These are phyloP conservation scores for Talaromyces proteolyticus DNA, from an alignment of 495 filamentous ascomycete genomes.

Conservation along the genomic window DNA sequence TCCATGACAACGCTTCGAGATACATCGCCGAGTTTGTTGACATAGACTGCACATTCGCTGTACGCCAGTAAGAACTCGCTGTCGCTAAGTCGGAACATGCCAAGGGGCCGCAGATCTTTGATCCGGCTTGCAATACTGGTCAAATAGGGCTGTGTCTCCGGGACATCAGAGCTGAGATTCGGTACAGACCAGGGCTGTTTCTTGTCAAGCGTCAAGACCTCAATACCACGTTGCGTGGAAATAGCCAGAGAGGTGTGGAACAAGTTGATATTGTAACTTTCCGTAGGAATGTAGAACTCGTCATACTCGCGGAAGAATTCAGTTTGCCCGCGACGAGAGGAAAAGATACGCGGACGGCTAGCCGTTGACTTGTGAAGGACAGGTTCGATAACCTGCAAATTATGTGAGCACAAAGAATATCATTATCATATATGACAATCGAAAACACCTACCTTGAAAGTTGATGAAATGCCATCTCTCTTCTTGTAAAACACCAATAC, in stretches of 20 bases:
- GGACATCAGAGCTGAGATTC: constrained; percentile 54
- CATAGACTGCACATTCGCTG: constrained; percentile 91
- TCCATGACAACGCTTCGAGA: constrained; percentile 91
- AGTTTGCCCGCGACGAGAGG: constrained; percentile 62
- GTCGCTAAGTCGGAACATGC: constrained; percentile 94
- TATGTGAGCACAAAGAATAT: neutral
- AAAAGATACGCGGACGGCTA: constrained; percentile 60
- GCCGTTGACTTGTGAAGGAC: constrained; percentile 71
- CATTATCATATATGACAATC: neutral
- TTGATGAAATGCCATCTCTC: constrained; percentile 82
- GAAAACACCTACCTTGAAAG: constrained; percentile 61
- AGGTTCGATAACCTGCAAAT: constrained; percentile 70
- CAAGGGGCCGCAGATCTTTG: constrained; percentile 73
- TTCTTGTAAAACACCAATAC: constrained; percentile 95
- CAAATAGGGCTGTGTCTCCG: constrained; percentile 56
- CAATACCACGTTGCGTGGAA: constrained; percentile 85
- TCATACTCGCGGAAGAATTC: constrained; percentile 98
- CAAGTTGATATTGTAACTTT: constrained; percentile 90
- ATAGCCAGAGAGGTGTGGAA: constrained; percentile 92
- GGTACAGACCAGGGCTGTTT: constrained; percentile 89
- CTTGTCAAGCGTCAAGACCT: constrained; percentile 93
- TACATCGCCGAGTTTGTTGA: constrained; percentile 96
- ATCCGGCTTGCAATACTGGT: constrained; percentile 76
- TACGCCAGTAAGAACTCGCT: constrained; percentile 92
- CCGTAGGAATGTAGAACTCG: constrained; percentile 97